A percentile compares a stretch with the other conserved stretches of the same genome.
Conservation (phyloP, 1,139 yeast species). For the Yamadazyma diospyri region DNA sequence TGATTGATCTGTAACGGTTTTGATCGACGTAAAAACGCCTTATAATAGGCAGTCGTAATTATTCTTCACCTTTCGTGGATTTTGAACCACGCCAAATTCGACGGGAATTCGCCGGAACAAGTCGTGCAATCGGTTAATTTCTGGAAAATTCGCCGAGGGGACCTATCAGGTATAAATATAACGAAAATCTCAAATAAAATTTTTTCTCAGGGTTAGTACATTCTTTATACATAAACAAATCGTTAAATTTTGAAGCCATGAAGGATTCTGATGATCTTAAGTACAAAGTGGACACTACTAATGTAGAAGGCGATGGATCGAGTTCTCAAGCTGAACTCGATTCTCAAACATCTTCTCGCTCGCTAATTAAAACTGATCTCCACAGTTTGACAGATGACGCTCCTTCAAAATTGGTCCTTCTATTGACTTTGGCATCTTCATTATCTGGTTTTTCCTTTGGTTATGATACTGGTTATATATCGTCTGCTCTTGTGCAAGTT, state of each 20-base stretch:
- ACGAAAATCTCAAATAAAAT: not conserved
- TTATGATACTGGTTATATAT: slow-evolving; percentile 93
- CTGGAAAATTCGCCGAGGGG: slow-evolving; percentile 5
- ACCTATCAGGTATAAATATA: slow-evolving; percentile 5
- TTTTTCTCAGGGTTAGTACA: slow-evolving; percentile 3
- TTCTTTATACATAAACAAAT: not conserved
- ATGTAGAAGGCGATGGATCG: not conserved
- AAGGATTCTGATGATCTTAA: slow-evolving; percentile 1
- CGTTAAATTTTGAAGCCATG: no score
- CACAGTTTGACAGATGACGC: slow-evolving; percentile 14
- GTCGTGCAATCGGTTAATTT: slow-evolving; percentile 4
- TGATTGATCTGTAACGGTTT: no score
- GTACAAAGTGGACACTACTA: not conserved
- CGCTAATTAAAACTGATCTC: slow-evolving; percentile 8
- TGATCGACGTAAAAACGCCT: no score
- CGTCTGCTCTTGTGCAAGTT: slow-evolving; percentile 83
- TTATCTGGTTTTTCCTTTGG: slow-evolving; percentile 96
- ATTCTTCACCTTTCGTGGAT: no score
- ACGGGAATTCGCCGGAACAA: slow-evolving; percentile 1
- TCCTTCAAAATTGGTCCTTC: slow-evolving; percentile 63
- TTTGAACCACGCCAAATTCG: no score
- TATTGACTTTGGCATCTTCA: slow-evolving; percentile 75
- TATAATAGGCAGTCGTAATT: no score
- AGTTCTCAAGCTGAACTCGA: slow-evolving; percentile 2
- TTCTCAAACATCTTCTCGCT: slow-evolving; percentile 10